These are phyloP conservation scores for Cyclocybe cylindracea DNA, from an alignment of 768 basidiomycete species.

Conservation along the genomic window DNA sequence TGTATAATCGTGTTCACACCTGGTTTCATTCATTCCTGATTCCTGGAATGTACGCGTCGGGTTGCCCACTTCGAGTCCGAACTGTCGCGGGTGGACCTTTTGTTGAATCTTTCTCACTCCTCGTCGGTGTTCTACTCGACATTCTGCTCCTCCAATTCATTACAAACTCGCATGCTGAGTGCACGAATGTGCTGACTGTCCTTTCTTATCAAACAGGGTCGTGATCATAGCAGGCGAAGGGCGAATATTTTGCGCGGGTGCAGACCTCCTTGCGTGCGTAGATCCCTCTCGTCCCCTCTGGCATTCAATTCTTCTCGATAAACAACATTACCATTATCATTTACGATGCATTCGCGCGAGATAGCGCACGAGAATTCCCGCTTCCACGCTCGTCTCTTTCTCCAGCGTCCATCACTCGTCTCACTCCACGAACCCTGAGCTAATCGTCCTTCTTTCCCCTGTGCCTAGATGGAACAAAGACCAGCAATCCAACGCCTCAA, in stretches of 20 bases:
- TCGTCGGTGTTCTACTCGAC: too few relatives aligned
- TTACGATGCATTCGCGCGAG: too few relatives aligned
- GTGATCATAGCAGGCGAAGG: constrained; percentile 75
- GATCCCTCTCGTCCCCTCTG: background rate
- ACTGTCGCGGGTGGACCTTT: too few relatives aligned
- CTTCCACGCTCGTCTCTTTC: too few relatives aligned
- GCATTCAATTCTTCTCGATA: constrained; percentile 3
- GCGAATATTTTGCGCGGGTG: constrained; percentile 76
- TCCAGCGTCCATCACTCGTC: too few relatives aligned
- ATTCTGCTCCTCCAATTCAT: background rate
- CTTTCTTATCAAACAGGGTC: constrained; percentile 49
- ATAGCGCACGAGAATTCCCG: too few relatives aligned
- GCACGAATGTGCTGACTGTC: too few relatives aligned
- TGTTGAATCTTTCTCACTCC: too few relatives aligned
- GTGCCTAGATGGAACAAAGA: constrained; percentile 59
- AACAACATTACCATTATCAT: background rate
- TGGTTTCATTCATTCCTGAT: constrained; percentile 1
- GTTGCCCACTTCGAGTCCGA: background rate
- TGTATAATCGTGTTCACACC: constrained; percentile 5
- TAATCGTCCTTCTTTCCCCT: background rate
- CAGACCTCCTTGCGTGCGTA: constrained; percentile 73
- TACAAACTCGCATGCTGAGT: constrained; percentile 2
- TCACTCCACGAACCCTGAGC: background rate
- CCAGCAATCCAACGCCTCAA: constrained; percentile 42
- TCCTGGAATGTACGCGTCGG: background rate